Conservation (phyloP, 768 basidiomycete species). For the Tylopilus intermedius region DNA sequence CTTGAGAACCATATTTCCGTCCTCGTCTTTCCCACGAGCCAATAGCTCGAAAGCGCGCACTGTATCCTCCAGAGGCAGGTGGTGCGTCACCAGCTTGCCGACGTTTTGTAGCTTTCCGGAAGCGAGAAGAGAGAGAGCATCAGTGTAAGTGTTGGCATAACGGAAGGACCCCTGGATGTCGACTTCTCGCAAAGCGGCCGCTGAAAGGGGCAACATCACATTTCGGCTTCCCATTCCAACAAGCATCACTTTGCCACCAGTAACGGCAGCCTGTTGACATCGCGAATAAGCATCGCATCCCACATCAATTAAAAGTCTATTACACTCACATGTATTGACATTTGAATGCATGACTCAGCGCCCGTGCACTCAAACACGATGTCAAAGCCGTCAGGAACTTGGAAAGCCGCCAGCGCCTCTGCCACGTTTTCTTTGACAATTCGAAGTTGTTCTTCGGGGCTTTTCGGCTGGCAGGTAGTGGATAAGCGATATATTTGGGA, state of each 20-base stretch:
- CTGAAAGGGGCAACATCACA: constrained; percentile 75
- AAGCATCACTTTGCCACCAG: constrained; percentile 88
- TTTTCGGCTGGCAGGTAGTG: constrained; percentile 43
- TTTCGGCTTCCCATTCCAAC: constrained; percentile 94
- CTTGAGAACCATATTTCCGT: constrained; percentile 83
- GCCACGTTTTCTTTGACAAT: constrained; percentile 56
- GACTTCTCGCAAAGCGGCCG: constrained; percentile 82
- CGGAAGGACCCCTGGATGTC: constrained; percentile 91
- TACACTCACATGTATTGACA: constrained; percentile 77
- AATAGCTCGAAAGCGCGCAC: constrained; percentile 80
- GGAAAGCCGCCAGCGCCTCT: constrained; percentile 51
- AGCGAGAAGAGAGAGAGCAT: constrained; percentile 70
- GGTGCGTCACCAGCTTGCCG: constrained; percentile 76
- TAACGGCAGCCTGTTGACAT: constrained; percentile 58
- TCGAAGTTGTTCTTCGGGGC: constrained; percentile 51
- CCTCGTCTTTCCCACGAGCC: constrained; percentile 67
- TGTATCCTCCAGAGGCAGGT: constrained; percentile 60
- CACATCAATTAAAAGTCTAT: constrained; percentile 9
- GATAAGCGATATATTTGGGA: constrained; percentile 67
- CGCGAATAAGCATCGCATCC: constrained; percentile 10
- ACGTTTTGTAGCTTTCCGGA: constrained; percentile 61
- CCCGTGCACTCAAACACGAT: constrained; percentile 95
- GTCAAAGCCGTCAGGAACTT: constrained; percentile 76
- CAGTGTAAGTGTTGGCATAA: constrained; percentile 85
- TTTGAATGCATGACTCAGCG: constrained; percentile 86